Conservation (phyloP, 768 basidiomycete species). For the Trametopsis cervina region DNA sequence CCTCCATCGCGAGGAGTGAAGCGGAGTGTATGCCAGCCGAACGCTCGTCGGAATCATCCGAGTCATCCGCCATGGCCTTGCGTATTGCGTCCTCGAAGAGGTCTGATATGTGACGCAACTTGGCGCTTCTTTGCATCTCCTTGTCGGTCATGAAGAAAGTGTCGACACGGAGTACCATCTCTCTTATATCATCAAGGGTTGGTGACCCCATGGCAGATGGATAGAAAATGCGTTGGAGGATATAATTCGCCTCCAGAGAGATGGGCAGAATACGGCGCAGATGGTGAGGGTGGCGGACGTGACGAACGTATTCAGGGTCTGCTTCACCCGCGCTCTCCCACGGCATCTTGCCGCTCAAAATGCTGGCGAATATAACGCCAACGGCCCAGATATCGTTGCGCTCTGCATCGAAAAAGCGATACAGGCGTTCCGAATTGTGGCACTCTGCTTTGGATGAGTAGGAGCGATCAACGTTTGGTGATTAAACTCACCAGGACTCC, state of each 20-base stretch:
- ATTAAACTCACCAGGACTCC: constrained; percentile 19
- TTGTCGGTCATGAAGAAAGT: constrained; percentile 12
- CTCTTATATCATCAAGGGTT: constrained; percentile 3
- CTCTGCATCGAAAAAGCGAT: constrained; percentile 20
- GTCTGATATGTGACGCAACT: background rate
- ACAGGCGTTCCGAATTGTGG: background rate
- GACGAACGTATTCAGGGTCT: constrained; percentile 9
- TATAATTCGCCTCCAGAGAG: constrained; percentile 6
- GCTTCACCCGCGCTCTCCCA: constrained; percentile 35
- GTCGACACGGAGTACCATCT: constrained; percentile 1
- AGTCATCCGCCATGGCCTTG: constrained; percentile 8
- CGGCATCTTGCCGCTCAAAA: constrained; percentile 40
- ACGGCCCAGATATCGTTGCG: constrained; percentile 25
- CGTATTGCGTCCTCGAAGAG: background rate
- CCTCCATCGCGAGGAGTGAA: constrained; percentile 7
- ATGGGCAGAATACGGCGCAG: constrained; percentile 10
- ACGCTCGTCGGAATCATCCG: constrained; percentile 9
- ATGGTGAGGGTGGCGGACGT: constrained; percentile 6
- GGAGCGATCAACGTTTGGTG: background rate
- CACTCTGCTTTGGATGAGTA: constrained; percentile 1
- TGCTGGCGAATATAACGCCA: constrained; percentile 42
- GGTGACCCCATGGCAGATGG: background rate
- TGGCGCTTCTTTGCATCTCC: constrained; percentile 1
- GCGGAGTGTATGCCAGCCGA: background rate
- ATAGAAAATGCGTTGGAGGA: constrained; percentile 8